Percentiles rank a stretch among this genome's conserved stretches.
Evolutionary conservation across 179 eudicot species (phyloP).

Genomic region (Nepenthes alata): DNA sequence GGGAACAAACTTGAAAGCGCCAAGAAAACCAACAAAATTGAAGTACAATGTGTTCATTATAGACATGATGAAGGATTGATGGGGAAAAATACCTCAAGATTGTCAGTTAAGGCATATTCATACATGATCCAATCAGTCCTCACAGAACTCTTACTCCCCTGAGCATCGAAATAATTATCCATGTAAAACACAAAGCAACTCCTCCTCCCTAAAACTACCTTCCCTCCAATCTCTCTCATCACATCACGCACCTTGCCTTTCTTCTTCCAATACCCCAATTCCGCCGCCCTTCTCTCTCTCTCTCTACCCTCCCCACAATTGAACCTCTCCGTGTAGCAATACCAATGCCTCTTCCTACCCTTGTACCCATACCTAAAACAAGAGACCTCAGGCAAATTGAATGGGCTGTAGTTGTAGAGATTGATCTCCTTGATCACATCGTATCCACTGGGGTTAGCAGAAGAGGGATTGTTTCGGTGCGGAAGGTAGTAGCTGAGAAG

Average conservation of each 20-base stretch:
- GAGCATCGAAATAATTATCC: constrained; percentile 7
- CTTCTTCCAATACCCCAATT: constrained; percentile 30
- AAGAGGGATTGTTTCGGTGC: constrained; percentile 17
- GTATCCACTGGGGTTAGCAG: constrained; percentile 4
- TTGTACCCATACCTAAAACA: constrained; percentile 36
- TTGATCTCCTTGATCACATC: constrained; percentile 26
- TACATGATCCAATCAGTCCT: constrained; percentile 41
- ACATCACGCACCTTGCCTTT: constrained; percentile 27
- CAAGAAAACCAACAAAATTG: too few relatives aligned
- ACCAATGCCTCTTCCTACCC: constrained; percentile 42
- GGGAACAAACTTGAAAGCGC: too few relatives aligned
- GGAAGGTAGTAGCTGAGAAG: constrained; percentile 33
- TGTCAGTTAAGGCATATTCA: constrained; percentile 28
- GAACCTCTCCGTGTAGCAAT: constrained; percentile 27
- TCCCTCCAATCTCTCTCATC: constrained; percentile 17
- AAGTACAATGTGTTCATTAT: too few relatives aligned
- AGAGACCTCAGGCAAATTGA: constrained; percentile 27
- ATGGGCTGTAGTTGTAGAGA: constrained; percentile 29
- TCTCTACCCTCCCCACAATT: constrained; percentile 5
- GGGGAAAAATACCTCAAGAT: constrained; percentile 20
- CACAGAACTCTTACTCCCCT: constrained; percentile 9
- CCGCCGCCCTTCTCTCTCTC: constrained; percentile 7
- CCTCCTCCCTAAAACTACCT: constrained; percentile 22
- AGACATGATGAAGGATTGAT: too few relatives aligned
- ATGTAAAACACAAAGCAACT: constrained; percentile 15